Percentiles rank a stretch among this genome's conserved stretches.
These are phyloP conservation scores for Neurospora sp. DNA, from an alignment of 495 filamentous ascomycete genomes.

Conservation along the genomic window DNA sequence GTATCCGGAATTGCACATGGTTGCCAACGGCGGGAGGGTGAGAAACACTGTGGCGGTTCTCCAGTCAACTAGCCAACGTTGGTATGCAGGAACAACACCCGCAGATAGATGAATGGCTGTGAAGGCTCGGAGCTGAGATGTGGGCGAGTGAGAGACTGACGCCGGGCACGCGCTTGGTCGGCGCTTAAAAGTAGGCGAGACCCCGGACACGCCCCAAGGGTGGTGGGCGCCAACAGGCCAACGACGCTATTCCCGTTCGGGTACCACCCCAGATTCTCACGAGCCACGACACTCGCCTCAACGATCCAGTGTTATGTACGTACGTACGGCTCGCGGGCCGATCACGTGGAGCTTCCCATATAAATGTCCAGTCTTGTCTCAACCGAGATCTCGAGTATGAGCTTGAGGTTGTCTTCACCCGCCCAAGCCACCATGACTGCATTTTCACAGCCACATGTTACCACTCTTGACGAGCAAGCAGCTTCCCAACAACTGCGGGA, in stretches of 20 bases:
- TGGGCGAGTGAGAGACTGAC: background rate
- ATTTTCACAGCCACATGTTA: background rate
- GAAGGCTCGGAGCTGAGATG: background rate
- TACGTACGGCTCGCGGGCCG: background rate
- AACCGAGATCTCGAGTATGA: background rate
- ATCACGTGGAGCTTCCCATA: background rate
- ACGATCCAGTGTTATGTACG: background rate
- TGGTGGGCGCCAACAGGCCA: background rate
- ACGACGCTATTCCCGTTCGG: background rate
- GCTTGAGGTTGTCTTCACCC: background rate
- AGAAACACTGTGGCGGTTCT: slow-evolving; percentile 1
- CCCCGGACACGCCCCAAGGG: background rate
- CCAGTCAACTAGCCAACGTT: background rate
- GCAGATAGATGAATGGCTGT: slow-evolving; percentile 12
- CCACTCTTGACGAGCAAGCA: background rate
- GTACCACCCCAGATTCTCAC: background rate
- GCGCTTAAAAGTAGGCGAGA: slow-evolving; percentile 16
- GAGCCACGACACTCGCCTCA: background rate
- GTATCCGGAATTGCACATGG: background rate
- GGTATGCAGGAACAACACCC: slow-evolving; percentile 10
- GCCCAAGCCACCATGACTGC: background rate
- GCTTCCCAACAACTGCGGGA: background rate
- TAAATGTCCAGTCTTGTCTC: background rate
- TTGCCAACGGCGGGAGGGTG: slow-evolving; percentile 1
- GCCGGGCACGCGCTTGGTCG: slow-evolving; percentile 17